Evolutionary conservation across 768 basidiomycete species (phyloP), one percentile per base, ranked within the genome.

Genomic region (Rubroboletus pulcherrimus): DNA sequence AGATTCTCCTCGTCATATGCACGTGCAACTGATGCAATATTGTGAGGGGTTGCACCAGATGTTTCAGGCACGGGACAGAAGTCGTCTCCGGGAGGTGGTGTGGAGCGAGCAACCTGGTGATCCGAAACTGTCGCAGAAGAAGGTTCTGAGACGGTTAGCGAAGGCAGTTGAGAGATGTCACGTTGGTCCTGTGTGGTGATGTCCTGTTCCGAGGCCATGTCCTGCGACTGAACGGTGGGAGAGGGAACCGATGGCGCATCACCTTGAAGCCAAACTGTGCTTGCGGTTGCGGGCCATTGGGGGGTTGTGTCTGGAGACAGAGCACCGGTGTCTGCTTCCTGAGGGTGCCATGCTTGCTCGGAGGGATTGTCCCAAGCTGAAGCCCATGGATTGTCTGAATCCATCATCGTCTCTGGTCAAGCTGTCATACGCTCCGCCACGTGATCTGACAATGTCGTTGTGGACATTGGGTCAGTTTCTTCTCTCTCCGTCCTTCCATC

Each of bases 321-420:
- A 9, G 46, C 21, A 5, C 26, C 3, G 26, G 9, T 47, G 5
- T 47, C 46, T 34, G 29, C 30, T 47, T 21, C 45, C 4, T 33
- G 45, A 8, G 19, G 30, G 7, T 5, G 5, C 39, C 39, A 40
- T 26, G 3, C 26, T 26, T n/a, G 24, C 26, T 5, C 24, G 26
- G 42, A 10, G 14, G 24, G 30, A 12, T 11, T 3, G 35, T 49
- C 48, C 48, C 48, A 49, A 29, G 48, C 34, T n/a, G 35, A 37
- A 3, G 49, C 37, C 84, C 87, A 91, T 46, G 87, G 84, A 70
- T 91, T 84, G 61, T 89, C 26, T 26, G 26, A 26, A 5, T 26
- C 87, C 86, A 89, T 89, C 12, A 14, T 35, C 11, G 55, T 34
- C 19, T 21, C 11, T 54, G 40, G 43, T 41, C 51, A 53, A 63